Evolutionary conservation across 129 eudicot genomes (phyloP).

Genomic region (Chrysanthemum lavandulifolium): DNA sequence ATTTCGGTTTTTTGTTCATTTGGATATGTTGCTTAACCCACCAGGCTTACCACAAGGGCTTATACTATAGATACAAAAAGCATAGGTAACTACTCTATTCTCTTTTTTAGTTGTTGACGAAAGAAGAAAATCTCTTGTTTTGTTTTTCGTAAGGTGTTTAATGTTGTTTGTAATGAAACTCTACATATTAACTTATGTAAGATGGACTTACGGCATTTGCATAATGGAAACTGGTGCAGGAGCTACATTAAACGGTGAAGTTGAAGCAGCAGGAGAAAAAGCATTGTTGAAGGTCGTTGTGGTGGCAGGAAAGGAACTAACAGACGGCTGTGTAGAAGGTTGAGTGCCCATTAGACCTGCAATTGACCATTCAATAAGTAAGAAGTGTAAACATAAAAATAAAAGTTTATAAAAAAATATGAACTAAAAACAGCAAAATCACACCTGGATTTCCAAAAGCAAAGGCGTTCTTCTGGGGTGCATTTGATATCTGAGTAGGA

Average conservation of each 20-base stretch:
- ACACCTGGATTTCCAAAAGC: conserved; percentile 52
- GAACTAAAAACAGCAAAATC: conserved; percentile 4
- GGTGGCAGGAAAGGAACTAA: conserved; percentile 37
- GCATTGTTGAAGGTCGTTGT: conserved; percentile 38
- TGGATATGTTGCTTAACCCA: no score
- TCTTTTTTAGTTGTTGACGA: not conserved
- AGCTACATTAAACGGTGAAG: conserved; percentile 33
- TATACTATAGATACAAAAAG: no score
- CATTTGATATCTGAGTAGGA: conserved; percentile 36
- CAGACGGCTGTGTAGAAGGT: conserved; percentile 39
- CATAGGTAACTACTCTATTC: no score
- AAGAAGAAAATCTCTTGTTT: not conserved
- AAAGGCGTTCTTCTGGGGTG: conserved; percentile 33
- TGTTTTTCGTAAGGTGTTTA: no score
- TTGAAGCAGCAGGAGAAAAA: conserved; percentile 32
- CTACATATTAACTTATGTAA: not conserved
- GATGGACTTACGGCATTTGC: conserved; percentile 39
- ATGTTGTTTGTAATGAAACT: not conserved
- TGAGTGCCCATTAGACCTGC: conserved; percentile 29
- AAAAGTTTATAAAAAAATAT: no score
- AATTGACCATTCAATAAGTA: conserved; percentile 7
- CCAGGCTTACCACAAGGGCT: no score
- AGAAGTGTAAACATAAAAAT: not conserved
- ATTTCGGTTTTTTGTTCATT: no score
- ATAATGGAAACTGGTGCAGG: conserved; percentile 24